Evolutionary conservation across 2,329 filamentous ascomycete species (phyloP).

Genomic region (Penicillium sp.): DNA sequence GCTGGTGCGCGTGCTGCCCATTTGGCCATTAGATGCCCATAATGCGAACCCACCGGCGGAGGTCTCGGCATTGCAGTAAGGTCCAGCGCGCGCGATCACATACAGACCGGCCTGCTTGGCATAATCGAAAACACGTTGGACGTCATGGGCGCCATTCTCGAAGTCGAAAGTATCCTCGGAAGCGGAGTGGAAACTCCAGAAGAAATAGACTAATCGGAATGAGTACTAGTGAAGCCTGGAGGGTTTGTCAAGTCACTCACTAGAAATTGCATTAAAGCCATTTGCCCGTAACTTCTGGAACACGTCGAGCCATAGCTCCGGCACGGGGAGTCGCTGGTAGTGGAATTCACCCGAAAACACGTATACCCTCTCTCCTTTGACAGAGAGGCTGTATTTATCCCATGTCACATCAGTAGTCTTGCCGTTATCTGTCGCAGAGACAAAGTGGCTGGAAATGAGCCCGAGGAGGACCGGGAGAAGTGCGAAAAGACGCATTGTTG

Average conservation of each 20-base stretch:
- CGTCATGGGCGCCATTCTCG: slow-evolving; percentile 43
- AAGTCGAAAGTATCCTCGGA: slow-evolving; percentile 40
- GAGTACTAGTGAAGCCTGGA: neutral
- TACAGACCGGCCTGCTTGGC: slow-evolving; percentile 47
- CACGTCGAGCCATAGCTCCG: slow-evolving; percentile 48
- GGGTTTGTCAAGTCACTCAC: slow-evolving; percentile 17
- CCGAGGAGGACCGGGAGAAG: slow-evolving; percentile 13
- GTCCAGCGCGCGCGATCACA: slow-evolving; percentile 45
- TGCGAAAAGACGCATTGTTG: slow-evolving; percentile 16
- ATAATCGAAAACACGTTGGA: slow-evolving; percentile 45
- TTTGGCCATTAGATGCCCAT: slow-evolving; percentile 42
- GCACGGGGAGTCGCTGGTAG: slow-evolving; percentile 47
- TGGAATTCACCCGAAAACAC: slow-evolving; percentile 48
- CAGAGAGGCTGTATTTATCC: slow-evolving; percentile 45
- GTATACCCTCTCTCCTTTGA: slow-evolving; percentile 44
- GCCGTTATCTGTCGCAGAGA: slow-evolving; percentile 32
- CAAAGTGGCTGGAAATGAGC: slow-evolving; percentile 7
- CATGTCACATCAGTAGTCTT: slow-evolving; percentile 42
- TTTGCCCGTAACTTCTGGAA: slow-evolving; percentile 49
- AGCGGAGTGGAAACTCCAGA: slow-evolving; percentile 27
- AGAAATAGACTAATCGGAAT: slow-evolving; percentile 22
- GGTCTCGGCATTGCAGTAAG: slow-evolving; percentile 47
- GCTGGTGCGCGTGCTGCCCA: slow-evolving; percentile 38
- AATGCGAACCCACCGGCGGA: slow-evolving; percentile 42
- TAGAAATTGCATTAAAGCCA: slow-evolving; percentile 45